Base-by-base conservation (phyloP, 352 stramenopile species). In the Blastocystis sp. region DNA sequence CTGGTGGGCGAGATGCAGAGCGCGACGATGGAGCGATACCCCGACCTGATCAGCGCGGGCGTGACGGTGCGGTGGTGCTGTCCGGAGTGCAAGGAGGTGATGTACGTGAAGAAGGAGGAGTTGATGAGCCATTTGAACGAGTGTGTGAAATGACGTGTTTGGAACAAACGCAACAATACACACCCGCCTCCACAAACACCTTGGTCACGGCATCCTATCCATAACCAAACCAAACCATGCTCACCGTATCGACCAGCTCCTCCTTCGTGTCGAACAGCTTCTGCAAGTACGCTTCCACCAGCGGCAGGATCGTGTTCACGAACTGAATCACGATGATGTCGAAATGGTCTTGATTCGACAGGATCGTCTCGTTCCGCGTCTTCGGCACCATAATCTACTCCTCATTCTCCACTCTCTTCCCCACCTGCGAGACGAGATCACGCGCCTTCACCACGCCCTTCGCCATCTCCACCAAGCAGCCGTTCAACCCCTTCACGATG, bases 301-400 rank as follows among this genome's bases (percentile, higher is more conserved):
- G 63, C 40, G 78, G 78, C 3, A 88, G 38, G 43, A 88, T 77
- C 14, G 78, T 88, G 66, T 76, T 79, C 14, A 79, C 64, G 45
- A 77, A 88, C 48, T 88, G 78, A 9, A 88, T 61, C 19, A 88
- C 63, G 34, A 88, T 78, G 14, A 88, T 78, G 1, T 76, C 40
- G 57, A 38, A 88, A 88, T 88, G 78, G 52, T 88, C 78, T 7
- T 82, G 45, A 34, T 60, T 88, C n/a, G 42, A 77, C 14, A 88
- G 42, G 3, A 84, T 24, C 11, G 65, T 66, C 48, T 84, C 74
- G 28, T 59, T 84, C 11, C 74, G 52, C 2, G 74, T 69, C 60
- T 84, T 84, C 38, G 74, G 74, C n/a, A 84, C 52, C 65, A 84
- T 63, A 19, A 84, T 84, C 52, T 74, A 74, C 64, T 52, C 43